phyloP scores from a whole-genome alignment of 495 filamentous ascomycete genomes.

The Penicillium pancosmium region DNA sequence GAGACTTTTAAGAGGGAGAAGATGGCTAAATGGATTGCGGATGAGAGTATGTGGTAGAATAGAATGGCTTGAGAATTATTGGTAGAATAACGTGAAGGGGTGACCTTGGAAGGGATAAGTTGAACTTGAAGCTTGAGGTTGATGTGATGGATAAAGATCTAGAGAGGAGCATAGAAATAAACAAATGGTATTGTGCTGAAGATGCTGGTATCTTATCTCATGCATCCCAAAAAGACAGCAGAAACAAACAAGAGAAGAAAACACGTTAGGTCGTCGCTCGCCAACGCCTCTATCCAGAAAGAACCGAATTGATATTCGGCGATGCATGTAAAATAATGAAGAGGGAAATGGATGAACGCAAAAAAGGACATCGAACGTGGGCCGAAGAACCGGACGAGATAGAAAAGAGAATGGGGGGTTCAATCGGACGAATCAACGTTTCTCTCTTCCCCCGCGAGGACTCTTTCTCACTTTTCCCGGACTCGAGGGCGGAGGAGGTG shows the following conservation, averaged over 20 bases:
- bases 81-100: not conserved
- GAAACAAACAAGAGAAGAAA: not conserved
- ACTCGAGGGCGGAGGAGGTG: conserved; percentile 25
- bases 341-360: not conserved
- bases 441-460: conserved; percentile 7
- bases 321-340: not conserved
- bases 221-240: not conserved
- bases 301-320: not conserved
- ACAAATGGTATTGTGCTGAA: conserved; percentile 5
- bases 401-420: not conserved
- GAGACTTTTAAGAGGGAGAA: conserved; percentile 71
- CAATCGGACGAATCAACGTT: conserved; percentile 6
- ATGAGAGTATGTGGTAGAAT: conserved; percentile 44
- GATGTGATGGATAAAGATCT: not conserved
- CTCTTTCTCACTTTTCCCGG: conserved; percentile 5
- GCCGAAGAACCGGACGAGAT: no score
- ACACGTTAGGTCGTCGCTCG: not conserved
- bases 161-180: not conserved
- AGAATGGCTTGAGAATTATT: not conserved
- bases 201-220: not conserved
- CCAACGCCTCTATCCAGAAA: conserved; percentile 1
- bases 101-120: no score
- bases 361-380: not conserved
- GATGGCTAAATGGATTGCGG: conserved; percentile 55
- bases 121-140: no score